phyloP scores from a whole-genome alignment of 352 stramenopile species.

The Phytophthora sojae region DNA sequence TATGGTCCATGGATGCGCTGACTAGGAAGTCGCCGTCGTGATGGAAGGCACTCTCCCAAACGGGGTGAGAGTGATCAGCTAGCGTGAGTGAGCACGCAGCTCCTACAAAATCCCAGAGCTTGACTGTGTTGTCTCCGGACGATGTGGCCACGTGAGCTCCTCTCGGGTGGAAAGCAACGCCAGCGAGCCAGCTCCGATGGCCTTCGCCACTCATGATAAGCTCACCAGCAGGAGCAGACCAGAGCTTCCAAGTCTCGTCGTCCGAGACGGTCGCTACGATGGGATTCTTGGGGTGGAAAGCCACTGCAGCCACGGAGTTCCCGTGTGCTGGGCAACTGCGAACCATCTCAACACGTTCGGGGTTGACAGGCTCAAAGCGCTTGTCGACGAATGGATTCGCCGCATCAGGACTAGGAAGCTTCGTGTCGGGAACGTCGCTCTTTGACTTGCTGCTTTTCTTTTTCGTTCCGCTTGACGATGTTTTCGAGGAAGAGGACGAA shows the following conservation, averaged over 20 bases:
- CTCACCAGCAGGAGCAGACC: constrained; percentile 92
- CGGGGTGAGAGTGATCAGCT: constrained; percentile 92
- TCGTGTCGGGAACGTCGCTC: constrained; percentile 51
- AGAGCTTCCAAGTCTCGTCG: constrained; percentile 96
- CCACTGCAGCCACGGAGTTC: constrained; percentile 90
- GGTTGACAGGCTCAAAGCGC: constrained; percentile 69
- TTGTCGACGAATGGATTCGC: constrained; percentile 81
- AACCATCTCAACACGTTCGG: constrained; percentile 77
- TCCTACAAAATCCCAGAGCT: constrained; percentile 95
- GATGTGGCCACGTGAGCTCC: constrained; percentile 93
- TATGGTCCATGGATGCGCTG: constrained; percentile 95
- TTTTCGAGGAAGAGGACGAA: constrained; percentile 24
- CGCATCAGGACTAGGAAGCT: constrained; percentile 67
- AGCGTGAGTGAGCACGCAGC: constrained; percentile 91
- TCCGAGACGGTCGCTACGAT: constrained; percentile 94
- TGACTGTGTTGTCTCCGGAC: constrained; percentile 94
- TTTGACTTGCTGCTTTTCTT: constrained; percentile 57
- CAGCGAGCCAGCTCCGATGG: constrained; percentile 92
- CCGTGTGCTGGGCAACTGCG: constrained; percentile 93
- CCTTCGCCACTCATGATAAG: constrained; percentile 96
- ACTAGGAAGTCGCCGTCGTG: constrained; percentile 94
- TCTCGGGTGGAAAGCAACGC: constrained; percentile 91
- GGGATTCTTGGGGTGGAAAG: constrained; percentile 94
- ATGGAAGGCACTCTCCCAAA: constrained; percentile 95
- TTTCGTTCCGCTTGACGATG: constrained; percentile 29